Evolutionary conservation across 2,329 filamentous ascomycete genomes (phyloP), one percentile per base, ranked within the genome.

Genomic region (Microdochium paspali): DNA sequence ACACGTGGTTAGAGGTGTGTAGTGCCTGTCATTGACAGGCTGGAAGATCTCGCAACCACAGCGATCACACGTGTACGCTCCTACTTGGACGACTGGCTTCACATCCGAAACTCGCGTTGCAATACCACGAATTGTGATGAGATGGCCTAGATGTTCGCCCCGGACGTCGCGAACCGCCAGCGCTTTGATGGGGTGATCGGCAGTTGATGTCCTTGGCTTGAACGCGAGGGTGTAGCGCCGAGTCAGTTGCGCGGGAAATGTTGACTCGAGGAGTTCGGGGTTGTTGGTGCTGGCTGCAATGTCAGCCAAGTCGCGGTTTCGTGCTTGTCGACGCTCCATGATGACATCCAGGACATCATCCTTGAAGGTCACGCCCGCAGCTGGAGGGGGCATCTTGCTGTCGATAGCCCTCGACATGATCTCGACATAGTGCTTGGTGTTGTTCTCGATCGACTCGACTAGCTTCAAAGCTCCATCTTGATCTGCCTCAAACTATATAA

Each of bases 21-120:
- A 98, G 56, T 94, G 87, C 67, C 90, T 96, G 48, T 90, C 85
- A 49, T 81, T 88, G 58, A 98, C 79, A 3, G 94, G 91, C 68
- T 98, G 93, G 76, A 97, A 98, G 60, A 98, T 91, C 68, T 98
- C 93, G 63, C 86, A 90, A 49, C 93, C 93, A 61, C 93, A 98
- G 51, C 89, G 84, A 66, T 98, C 93, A 68, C 93, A 98, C 46
- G 90, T 93, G 68, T 98, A 98, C 31, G 93, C 93, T 65, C 95
- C 96, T 61, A 98, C 94, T 62, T 91, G 87, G n/a, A 97, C 87
- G 10, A 93, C 83, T 31, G 93, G 93, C 73, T 98, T 98, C 58
- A 98, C 93, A 61, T 98, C 93, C 2, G 93, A 96, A 1, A 97
- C 93, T 61, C 93, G 80, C 1, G 93, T 98, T 2, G 90, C 84